Base-by-base conservation (phyloP, 1,139 yeast species). In the Candida sojae region DNA sequence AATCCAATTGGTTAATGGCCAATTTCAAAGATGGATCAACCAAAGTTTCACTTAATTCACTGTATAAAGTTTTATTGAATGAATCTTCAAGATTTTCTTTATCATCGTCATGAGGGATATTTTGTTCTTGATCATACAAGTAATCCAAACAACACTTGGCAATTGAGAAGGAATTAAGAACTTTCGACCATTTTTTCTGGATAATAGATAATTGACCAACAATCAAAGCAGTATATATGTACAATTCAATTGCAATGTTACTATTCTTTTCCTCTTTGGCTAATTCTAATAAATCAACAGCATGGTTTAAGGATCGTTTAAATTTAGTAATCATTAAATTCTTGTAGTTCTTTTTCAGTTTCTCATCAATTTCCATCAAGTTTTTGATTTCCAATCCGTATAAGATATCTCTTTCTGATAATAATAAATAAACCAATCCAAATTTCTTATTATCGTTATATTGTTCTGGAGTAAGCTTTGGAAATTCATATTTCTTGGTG, bases 21-120 rank as follows among this genome's bases (percentile, higher is more conserved):
- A 85, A 72, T 44, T 77, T 77, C 55, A 88, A 73, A 3, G 88
- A 77, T 12, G 93, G 91, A 58, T 88, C 95, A 28, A 89, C 78
- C n/a, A 73, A 58, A 6, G 80, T 73, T 43, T 83, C 84, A 42
- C 83, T 66, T 39, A 85, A 64, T 52, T 86, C 93, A 44, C 71
- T 68, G 53, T 81, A 75, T 33, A 83, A 62, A 25, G 80, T 77
- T 45, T 72, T 75, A 42, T 67, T 67, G 45, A 64, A 63, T 25
- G 57, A 55, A 8, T 41, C 53, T n/a, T 58, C 60, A n/a, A 59
- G 62, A 6, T 53, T 55, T 2, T 53, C 56, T 1, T 50, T 54
- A 25, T 51, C 52, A 10, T 52, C 54, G 35, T 51, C 10, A 21
- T 39, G n/a, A 3, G 21, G 21, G 17, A 28, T 25, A 9, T n/a